Percentiles rank a stretch among this genome's conserved stretches.
Conservation (phyloP, 768 basidiomycete species). For the Mycena albidolilacea region DNA sequence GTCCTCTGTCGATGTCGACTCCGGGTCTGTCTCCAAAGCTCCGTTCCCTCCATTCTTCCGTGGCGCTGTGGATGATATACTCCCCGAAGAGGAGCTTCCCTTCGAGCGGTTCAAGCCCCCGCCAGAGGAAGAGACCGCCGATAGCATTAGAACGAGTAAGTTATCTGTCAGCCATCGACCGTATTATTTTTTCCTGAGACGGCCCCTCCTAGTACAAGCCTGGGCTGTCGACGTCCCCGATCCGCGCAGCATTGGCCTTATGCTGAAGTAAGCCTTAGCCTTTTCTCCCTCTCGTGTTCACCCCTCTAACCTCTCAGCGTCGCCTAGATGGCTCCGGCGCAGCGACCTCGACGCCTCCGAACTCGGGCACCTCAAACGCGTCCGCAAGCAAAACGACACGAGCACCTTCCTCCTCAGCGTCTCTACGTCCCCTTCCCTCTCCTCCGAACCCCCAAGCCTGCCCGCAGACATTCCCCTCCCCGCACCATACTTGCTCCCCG, state of each 20-base stretch:
- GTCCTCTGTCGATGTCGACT: conserved; percentile 39
- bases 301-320: conserved; percentile 10
- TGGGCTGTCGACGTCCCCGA: conserved; percentile 87
- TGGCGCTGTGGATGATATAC: conserved; percentile 61
- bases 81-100: conserved; percentile 74
- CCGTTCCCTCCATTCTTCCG: conserved; percentile 46
- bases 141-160: conserved; percentile 70
- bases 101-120: conserved; percentile 73
- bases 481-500: conserved; percentile 68
- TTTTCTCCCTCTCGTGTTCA: neutral
- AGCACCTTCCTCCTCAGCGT: conserved; percentile 71
- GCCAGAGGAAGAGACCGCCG: conserved; percentile 75
- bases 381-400: conserved; percentile 67
- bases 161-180: neutral
- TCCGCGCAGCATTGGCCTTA: conserved; percentile 66
- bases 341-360: conserved; percentile 71
- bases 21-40: conserved; percentile 31
- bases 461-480: conserved; percentile 65
- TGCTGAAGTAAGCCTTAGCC: conserved; percentile 68
- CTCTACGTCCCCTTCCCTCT: conserved; percentile 5
- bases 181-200: conserved; percentile 15
- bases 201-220: conserved; percentile 65
- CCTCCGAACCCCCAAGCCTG: conserved; percentile 59
- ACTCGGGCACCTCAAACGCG: conserved; percentile 83
- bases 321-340: conserved; percentile 77